Conservation (phyloP, 345 rosid species). For the Salix viminalis region DNA sequence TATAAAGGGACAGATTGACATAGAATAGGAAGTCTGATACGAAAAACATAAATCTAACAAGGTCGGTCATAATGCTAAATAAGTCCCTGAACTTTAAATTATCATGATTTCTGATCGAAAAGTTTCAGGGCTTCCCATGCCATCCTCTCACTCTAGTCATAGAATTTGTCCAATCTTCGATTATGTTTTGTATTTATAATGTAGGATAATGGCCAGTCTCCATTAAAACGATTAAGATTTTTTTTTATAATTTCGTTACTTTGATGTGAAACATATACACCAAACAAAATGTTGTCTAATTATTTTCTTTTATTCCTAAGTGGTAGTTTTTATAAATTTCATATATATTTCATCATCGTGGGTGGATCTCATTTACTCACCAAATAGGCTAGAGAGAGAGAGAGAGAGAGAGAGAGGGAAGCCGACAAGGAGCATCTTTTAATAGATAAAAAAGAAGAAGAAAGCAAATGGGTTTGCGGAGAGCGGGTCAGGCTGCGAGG, state of each 20-base stretch:
- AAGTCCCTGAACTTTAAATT: too few relatives aligned
- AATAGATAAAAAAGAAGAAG: background rate
- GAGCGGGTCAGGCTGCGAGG: background rate
- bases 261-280: background rate
- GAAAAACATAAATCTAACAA: too few relatives aligned
- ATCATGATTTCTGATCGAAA: too few relatives aligned
- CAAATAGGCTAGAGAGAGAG: too few relatives aligned
- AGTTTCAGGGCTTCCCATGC: background rate
- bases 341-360: too few relatives aligned
- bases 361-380: too few relatives aligned
- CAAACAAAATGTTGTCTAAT: background rate
- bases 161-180: background rate
- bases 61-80: too few relatives aligned
- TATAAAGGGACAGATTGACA: too few relatives aligned
- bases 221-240: too few relatives aligned
- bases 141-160: background rate
- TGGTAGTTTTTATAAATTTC: background rate
- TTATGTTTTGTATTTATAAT: background rate
- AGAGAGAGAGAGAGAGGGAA: background rate
- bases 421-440: background rate
- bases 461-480: background rate
- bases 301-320: background rate
- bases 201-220: background rate
- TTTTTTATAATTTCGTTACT: too few relatives aligned
- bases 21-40: too few relatives aligned